Base-by-base conservation (phyloP, 2,329 filamentous ascomycete species). In the Sarocladium oryzae region DNA sequence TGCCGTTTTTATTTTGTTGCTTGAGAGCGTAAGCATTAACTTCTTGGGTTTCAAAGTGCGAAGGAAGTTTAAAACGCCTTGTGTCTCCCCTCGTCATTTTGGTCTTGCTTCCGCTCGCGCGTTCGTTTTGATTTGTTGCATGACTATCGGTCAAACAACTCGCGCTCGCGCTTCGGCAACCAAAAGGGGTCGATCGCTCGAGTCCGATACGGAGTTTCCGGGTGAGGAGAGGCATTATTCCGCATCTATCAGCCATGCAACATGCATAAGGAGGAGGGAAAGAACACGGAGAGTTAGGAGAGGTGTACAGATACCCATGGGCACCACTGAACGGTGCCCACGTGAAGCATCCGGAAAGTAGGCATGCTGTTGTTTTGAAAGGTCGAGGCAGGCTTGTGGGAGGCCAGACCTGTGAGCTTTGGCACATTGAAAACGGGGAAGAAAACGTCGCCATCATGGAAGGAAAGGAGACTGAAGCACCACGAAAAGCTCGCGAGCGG, bases 11-110 rank as follows among this genome's bases (percentile, higher is more conserved):
- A 32, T 45, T 33, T 3, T 48, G 20, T 48, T 48, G 24, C 43
- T 43, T 43, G 40, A 43, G 40, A 43, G 40, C 40, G 21, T 26
- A 43, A 43, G 40, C 40, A 43, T 43, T 43, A 43, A 43, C 40
- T 21, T 10, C 40, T 43, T 43, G 40, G 40, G n/a, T 43, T 43
- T 48, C 26, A 48, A n/a, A 48, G 43, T 48, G 43, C 43, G 43
- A 48, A 48, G 21, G 43, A 48, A 33, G 10, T 48, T 30, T 48
- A 48, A 48, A 7, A 20, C 43, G 28, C 24, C 43, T 32, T n/a
- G 21, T 21, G 26, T 20, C 10, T 21, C 43, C 16, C 43, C 43
- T 9, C 43, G 43, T 33, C 43, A 16, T 48, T 26, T 21, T 30
- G 28, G 26, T 32, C 16, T 21, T 33, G 43, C 43, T 48, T 48